These are phyloP conservation scores for Chaetomium cochliodes DNA, from an alignment of 495 filamentous ascomycete species.

Conservation along the genomic window DNA sequence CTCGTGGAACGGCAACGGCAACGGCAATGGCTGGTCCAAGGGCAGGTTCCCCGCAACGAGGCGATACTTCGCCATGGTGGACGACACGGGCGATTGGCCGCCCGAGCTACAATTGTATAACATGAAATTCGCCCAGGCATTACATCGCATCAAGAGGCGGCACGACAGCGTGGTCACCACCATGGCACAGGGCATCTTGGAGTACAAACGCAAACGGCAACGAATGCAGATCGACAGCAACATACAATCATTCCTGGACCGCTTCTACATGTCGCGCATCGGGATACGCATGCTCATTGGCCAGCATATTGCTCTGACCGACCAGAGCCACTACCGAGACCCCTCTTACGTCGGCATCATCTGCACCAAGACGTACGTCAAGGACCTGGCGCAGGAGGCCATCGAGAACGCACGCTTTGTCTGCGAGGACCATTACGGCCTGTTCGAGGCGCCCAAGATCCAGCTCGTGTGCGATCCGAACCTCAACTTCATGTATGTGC, in stretches of 20 bases:
- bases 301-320: slow-evolving; percentile 94
- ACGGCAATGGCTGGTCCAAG: slow-evolving; percentile 56
- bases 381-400: slow-evolving; percentile 92
- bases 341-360: slow-evolving; percentile 97
- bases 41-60: slow-evolving; percentile 53
- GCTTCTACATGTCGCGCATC: slow-evolving; percentile 99
- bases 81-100: slow-evolving; percentile 87
- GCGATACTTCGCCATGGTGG: slow-evolving; percentile 88
- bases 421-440: slow-evolving; percentile 96
- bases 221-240: slow-evolving; percentile 97
- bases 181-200: slow-evolving; percentile 88
- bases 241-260: slow-evolving; percentile 94
- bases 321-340: slow-evolving; percentile 82
- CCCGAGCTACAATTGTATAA: slow-evolving; percentile 95
- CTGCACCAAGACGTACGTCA: slow-evolving; percentile 95
- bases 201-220: slow-evolving; percentile 95
- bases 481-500: slow-evolving; percentile 98
- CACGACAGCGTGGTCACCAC: slow-evolving; percentile 98
- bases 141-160: slow-evolving; percentile 89
- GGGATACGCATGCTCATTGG: slow-evolving; percentile 99
- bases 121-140: slow-evolving; percentile 75
- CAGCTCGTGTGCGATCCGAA: slow-evolving; percentile 92
- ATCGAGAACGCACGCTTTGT: slow-evolving; percentile 98
- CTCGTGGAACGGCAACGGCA: slow-evolving; percentile 56
- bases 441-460: slow-evolving; percentile 95